These are phyloP conservation scores for Cymodocea nodosa DNA, from an alignment of 116 monocot genomes.

Conservation along the genomic window DNA sequence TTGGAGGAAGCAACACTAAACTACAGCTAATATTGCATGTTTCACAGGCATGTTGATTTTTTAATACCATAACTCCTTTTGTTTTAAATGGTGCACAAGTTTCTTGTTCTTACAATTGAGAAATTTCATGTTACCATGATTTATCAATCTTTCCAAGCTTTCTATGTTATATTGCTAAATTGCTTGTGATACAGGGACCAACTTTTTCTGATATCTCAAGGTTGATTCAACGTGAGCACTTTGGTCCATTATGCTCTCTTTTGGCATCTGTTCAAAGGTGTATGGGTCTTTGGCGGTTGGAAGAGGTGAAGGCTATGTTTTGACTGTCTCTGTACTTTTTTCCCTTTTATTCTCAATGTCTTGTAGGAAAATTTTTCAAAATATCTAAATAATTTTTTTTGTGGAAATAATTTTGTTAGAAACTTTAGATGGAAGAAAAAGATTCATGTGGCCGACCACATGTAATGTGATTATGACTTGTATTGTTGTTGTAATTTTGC, in stretches of 20 bases:
- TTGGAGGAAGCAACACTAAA: constrained; percentile 31
- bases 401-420: too few species aligned
- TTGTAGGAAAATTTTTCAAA: too few species aligned
- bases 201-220: constrained; percentile 47
- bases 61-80: not conserved
- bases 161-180: not conserved
- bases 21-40: constrained; percentile 27
- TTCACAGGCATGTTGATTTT: constrained; percentile 1
- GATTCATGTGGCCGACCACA: too few species aligned
- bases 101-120: not conserved
- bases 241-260: constrained; percentile 53
- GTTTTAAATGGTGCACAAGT: too few species aligned
- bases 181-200: constrained; percentile 39
- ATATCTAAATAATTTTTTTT: too few species aligned
- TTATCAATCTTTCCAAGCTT: not conserved
- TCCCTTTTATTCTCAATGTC: not conserved
- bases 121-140: not conserved
- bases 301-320: constrained; percentile 38
- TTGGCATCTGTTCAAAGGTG: constrained; percentile 46
- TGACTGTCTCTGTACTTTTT: not conserved
- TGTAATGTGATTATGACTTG: too few species aligned
- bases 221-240: constrained; percentile 35
- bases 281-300: constrained; percentile 69
- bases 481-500: too few species aligned
- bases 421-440: too few species aligned